A percentile compares a stretch with the other conserved stretches of the same genome.
Conservation (phyloP, 345 rosid species). For the Microcos paniculata region DNA sequence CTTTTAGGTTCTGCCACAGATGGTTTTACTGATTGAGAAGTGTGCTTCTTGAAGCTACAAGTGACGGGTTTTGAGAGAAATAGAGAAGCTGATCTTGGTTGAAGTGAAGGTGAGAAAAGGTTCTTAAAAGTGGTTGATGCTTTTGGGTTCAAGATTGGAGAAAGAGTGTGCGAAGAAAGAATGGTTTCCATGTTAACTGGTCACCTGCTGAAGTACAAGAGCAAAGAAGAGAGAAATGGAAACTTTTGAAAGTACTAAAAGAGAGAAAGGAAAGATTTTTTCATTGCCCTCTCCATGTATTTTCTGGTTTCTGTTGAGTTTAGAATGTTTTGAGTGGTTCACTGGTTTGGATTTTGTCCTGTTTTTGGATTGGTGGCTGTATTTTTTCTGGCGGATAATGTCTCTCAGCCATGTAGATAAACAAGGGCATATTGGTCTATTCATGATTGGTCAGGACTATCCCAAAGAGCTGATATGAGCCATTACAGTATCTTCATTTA, state of each 20-base stretch:
- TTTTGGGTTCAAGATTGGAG: constrained; percentile 56
- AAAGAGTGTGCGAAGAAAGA: constrained; percentile 58
- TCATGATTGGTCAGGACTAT: background rate
- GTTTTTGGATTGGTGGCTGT: constrained; percentile 43
- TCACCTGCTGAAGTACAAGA: background rate
- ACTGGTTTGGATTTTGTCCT: constrained; percentile 40
- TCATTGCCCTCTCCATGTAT: constrained; percentile 3
- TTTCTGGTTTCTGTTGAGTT: constrained; percentile 26
- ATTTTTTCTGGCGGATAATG: constrained; percentile 46
- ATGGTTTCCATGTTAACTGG: constrained; percentile 59
- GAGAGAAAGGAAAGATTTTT: constrained; percentile 19
- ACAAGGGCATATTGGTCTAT: constrained; percentile 31
- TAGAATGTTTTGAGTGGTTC: constrained; percentile 26
- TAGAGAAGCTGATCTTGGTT: constrained; percentile 40
- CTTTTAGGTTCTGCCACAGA: constrained; percentile 32
- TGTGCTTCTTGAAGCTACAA: constrained; percentile 41
- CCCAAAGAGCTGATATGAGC: background rate
- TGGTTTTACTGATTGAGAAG: constrained; percentile 28
- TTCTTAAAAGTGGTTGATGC: constrained; percentile 29
- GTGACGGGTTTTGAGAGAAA: constrained; percentile 39
- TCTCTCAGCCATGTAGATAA: constrained; percentile 24
- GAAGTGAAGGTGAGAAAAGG: constrained; percentile 36
- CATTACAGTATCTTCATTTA: background rate
- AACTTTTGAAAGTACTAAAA: constrained; percentile 5
- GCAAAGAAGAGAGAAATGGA: constrained; percentile 18